phyloP scores from a whole-genome alignment of 108 stramenopile species.

The Nitzschia inconspicua region DNA sequence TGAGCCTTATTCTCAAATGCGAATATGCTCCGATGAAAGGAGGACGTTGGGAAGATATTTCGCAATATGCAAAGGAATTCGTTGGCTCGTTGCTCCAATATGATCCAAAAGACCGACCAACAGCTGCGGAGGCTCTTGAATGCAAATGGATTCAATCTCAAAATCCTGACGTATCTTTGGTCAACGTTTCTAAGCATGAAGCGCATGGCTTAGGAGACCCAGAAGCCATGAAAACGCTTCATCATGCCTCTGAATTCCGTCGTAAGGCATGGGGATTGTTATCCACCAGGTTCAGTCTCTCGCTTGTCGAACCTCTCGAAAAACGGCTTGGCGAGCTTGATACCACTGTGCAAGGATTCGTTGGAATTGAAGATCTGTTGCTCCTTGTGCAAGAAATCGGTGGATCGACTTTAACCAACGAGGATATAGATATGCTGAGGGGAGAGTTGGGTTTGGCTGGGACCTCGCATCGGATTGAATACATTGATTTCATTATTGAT shows the following conservation, averaged over 20 bases:
- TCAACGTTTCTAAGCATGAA: neutral
- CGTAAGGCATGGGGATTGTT: neutral
- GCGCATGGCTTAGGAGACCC: neutral
- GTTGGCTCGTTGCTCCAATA: constrained; percentile 44
- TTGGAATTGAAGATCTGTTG: neutral
- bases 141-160: neutral
- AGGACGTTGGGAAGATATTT: constrained; percentile 46
- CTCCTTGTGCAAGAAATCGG: neutral
- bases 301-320: neutral
- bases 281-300: neutral
- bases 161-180: neutral
- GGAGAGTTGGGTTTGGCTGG: neutral
- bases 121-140: constrained; percentile 39
- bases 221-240: neutral
- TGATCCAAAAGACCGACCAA: constrained; percentile 54
- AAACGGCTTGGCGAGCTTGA: neutral
- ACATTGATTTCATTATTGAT: neutral
- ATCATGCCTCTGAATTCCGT: neutral
- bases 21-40: too few species aligned
- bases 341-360: neutral
- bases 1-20: constrained; percentile 19
- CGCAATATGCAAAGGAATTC: constrained; percentile 51
- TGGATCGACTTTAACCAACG: neutral
- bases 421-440: neutral
- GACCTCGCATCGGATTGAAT: neutral